Conservation (phyloP, 2,329 filamentous ascomycete species). For the Nemania sp. region DNA sequence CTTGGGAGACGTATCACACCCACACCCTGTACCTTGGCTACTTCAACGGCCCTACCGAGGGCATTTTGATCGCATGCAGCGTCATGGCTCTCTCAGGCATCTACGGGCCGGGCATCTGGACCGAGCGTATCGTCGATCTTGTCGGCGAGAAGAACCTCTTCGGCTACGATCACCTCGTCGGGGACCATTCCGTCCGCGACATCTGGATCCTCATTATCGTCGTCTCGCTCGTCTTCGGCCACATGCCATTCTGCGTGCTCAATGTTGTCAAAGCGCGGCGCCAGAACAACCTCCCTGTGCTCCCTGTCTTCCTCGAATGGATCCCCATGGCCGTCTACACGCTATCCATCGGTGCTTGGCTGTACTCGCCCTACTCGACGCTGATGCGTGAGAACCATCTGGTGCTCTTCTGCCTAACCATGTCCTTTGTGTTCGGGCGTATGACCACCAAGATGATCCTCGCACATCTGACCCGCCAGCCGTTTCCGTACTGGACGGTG, state of each 20-base stretch:
- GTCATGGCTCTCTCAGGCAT: slow-evolving; percentile 87
- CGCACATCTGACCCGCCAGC: slow-evolving; percentile 87
- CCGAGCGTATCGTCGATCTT: slow-evolving; percentile 69
- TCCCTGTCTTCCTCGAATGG: slow-evolving; percentile 91
- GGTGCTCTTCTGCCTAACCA: slow-evolving; percentile 86
- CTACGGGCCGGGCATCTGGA: slow-evolving; percentile 88
- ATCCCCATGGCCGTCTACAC: slow-evolving; percentile 86
- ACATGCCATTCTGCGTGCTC: slow-evolving; percentile 86
- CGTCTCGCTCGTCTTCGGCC: slow-evolving; percentile 66
- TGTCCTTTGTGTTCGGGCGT: slow-evolving; percentile 96
- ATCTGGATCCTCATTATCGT: slow-evolving; percentile 80
- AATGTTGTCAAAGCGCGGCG: slow-evolving; percentile 81
- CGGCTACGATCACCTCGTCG: slow-evolving; percentile 62
- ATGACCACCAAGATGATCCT: slow-evolving; percentile 99
- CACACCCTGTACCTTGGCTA: slow-evolving; percentile 95
- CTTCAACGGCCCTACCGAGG: slow-evolving; percentile 97
- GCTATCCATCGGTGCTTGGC: slow-evolving; percentile 74
- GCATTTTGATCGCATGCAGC: slow-evolving; percentile 81
- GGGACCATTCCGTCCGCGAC: slow-evolving; percentile 77
- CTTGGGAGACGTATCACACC: slow-evolving; percentile 99
- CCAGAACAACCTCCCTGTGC: slow-evolving; percentile 70
- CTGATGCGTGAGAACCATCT: slow-evolving; percentile 84
- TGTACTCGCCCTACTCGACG: slow-evolving; percentile 85
- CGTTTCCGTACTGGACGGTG: slow-evolving; percentile 95
- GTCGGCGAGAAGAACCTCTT: slow-evolving; percentile 62